phyloP scores from a whole-genome alignment of 108 stramenopile species.

The Cyclotella sp. region DNA sequence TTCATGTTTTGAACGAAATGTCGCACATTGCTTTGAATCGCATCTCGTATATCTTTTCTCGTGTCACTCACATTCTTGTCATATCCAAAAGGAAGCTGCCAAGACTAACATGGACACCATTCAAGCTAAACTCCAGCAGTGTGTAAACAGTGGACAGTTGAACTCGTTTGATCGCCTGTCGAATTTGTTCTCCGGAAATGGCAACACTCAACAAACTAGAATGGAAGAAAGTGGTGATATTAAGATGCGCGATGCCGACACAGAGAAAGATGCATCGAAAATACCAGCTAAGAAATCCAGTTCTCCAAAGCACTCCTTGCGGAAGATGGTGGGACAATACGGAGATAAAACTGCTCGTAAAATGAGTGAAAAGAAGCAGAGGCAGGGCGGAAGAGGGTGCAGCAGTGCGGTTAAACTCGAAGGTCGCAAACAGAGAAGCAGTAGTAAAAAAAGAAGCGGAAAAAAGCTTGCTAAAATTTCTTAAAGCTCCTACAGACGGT shows the following conservation, averaged over 20 bases:
- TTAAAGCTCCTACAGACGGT: neutral
- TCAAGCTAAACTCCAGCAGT: constrained; percentile 66
- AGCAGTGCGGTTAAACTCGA: neutral
- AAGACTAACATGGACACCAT: constrained; percentile 66
- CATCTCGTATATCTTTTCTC: neutral
- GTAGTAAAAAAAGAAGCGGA: constrained; percentile 48
- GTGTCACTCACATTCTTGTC: neutral
- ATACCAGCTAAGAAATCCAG: constrained; percentile 46
- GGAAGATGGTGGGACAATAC: constrained; percentile 28
- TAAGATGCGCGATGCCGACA: constrained; percentile 22
- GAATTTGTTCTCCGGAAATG: constrained; percentile 53
- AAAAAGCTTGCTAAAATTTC: constrained; percentile 28
- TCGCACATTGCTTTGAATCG: constrained; percentile 13
- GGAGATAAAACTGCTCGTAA: constrained; percentile 41
- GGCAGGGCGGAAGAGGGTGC: constrained; percentile 5
- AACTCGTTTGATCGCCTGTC: constrained; percentile 74
- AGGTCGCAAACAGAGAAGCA: constrained; percentile 34
- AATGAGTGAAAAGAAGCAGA: constrained; percentile 32
- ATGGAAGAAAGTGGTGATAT: constrained; percentile 28
- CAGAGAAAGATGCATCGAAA: constrained; percentile 44
- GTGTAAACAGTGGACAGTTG: constrained; percentile 50
- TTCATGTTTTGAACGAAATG: too few relatives aligned
- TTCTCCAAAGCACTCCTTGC: constrained; percentile 19
- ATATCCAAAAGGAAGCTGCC: constrained; percentile 54
- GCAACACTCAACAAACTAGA: constrained; percentile 3